These are phyloP conservation scores for Boletus barrowsii DNA, from an alignment of 768 basidiomycete genomes.

Conservation along the genomic window DNA sequence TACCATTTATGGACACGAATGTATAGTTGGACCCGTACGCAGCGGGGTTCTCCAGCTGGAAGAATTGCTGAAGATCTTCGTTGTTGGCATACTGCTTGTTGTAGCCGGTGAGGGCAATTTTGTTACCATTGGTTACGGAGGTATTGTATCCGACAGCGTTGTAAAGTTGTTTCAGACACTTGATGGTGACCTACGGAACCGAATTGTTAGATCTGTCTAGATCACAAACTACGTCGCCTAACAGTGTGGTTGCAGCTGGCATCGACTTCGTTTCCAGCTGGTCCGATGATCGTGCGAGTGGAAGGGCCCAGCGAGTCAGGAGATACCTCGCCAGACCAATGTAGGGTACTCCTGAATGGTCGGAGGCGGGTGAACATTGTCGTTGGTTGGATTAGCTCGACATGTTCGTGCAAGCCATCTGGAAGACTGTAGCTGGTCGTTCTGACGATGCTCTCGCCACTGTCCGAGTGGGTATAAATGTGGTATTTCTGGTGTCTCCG, in stretches of 20 bases:
- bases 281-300: conserved; percentile 21
- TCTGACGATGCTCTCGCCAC: conserved; percentile 55
- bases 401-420: conserved; percentile 50
- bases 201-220: not conserved
- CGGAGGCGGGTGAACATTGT: conserved; percentile 59
- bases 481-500: conserved; percentile 50
- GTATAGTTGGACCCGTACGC: conserved; percentile 52
- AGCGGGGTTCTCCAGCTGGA: conserved; percentile 42
- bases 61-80: conserved; percentile 52
- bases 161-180: conserved; percentile 54
- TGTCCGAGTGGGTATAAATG: conserved; percentile 53
- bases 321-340: conserved; percentile 20
- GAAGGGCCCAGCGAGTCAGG: not conserved
- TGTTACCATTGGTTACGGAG: conserved; percentile 41
- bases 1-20: conserved; percentile 55
- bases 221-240: not conserved
- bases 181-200: conserved; percentile 41
- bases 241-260: conserved; percentile 44
- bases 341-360: conserved; percentile 40
- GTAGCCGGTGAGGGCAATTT: conserved; percentile 55
- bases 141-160: conserved; percentile 48
- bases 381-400: conserved; percentile 71
- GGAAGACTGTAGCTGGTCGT: conserved; percentile 70
- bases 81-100: conserved; percentile 51
- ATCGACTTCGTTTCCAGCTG: conserved; percentile 40